phyloP scores from a whole-genome alignment of 2,329 filamentous ascomycete species.

The Ophiostoma fasciatum region DNA sequence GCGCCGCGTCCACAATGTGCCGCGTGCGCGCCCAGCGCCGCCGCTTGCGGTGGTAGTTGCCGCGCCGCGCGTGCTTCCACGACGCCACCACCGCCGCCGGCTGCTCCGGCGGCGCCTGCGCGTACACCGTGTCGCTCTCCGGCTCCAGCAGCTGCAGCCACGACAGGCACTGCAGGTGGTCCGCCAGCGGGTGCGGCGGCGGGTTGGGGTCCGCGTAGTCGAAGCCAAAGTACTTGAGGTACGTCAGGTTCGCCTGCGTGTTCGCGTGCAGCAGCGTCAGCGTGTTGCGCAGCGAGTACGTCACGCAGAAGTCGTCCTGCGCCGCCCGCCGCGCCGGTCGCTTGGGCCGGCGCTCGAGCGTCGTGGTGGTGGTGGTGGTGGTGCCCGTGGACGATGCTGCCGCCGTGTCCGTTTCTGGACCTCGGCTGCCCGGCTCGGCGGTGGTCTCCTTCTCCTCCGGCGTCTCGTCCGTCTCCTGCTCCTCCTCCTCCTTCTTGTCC shows the following conservation, averaged over 20 bases:
- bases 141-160: slow-evolving; percentile 87
- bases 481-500: background rate
- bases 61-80: slow-evolving; percentile 71
- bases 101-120: slow-evolving; percentile 44
- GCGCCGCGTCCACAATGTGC: slow-evolving; percentile 58
- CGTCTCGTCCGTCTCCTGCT: background rate
- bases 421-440: slow-evolving; percentile 1
- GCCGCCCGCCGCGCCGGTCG: slow-evolving; percentile 13
- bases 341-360: background rate
- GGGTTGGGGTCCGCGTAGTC: slow-evolving; percentile 52
- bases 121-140: slow-evolving; percentile 57
- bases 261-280: slow-evolving; percentile 70
- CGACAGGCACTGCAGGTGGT: slow-evolving; percentile 67
- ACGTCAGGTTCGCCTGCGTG: slow-evolving; percentile 72
- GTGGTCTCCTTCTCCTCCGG: background rate
- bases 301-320: slow-evolving; percentile 40
- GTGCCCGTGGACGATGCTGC: too few relatives aligned
- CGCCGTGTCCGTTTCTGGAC: too few relatives aligned
- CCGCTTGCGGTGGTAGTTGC: slow-evolving; percentile 78
- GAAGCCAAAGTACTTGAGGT: slow-evolving; percentile 82
- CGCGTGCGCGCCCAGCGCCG: slow-evolving; percentile 63
- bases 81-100: slow-evolving; percentile 45
- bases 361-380: background rate
- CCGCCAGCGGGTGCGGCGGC: slow-evolving; percentile 63
- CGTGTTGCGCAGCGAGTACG: slow-evolving; percentile 57